A percentile compares a stretch with the other conserved stretches of the same genome.
phyloP scores from a whole-genome alignment of 2,329 filamentous ascomycete species.

The Teratosphaeriaceae sp. region DNA sequence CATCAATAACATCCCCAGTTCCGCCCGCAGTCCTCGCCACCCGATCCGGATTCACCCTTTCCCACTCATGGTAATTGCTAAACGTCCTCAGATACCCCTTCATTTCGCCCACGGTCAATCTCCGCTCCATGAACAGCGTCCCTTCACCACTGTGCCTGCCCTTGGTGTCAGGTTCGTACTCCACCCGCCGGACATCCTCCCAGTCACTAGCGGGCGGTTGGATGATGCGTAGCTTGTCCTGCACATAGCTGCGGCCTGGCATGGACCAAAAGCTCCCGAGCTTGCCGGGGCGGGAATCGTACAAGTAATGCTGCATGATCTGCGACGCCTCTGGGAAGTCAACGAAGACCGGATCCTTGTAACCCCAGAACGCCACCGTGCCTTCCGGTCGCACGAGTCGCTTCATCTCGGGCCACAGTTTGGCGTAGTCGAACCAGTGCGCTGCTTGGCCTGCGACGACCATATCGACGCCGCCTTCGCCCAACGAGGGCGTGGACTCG shows the following conservation, averaged over 20 bases:
- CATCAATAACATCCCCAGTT: conserved; percentile 55
- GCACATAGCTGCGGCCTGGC: conserved; percentile 51
- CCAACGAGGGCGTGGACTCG: conserved; percentile 46
- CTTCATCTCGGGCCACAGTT: conserved; percentile 50
- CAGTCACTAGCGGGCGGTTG: conserved; percentile 47
- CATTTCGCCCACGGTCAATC: conserved; percentile 50
- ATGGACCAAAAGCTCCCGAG: conserved; percentile 57
- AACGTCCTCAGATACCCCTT: conserved; percentile 58
- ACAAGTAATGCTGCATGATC: conserved; percentile 51
- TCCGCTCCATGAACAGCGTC: conserved; percentile 47
- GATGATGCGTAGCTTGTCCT: conserved; percentile 46
- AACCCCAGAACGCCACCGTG: conserved; percentile 59
- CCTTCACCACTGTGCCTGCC: conserved; percentile 36
- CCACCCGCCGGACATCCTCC: conserved; percentile 46
- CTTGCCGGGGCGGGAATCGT: conserved; percentile 41
- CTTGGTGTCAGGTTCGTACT: conserved; percentile 50
- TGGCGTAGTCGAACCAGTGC: conserved; percentile 59
- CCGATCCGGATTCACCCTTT: conserved; percentile 46
- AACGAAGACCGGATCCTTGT: conserved; percentile 57
- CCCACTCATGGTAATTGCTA: conserved; percentile 54
- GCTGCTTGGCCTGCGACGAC: conserved; percentile 50
- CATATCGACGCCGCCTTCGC: conserved; percentile 46
- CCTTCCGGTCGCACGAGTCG: conserved; percentile 50
- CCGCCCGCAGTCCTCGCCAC: conserved; percentile 49
- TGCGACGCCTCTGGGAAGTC: conserved; percentile 46